These are phyloP conservation scores for Podaxis sp. DNA, from an alignment of 768 basidiomycete genomes.

Conservation along the genomic window DNA sequence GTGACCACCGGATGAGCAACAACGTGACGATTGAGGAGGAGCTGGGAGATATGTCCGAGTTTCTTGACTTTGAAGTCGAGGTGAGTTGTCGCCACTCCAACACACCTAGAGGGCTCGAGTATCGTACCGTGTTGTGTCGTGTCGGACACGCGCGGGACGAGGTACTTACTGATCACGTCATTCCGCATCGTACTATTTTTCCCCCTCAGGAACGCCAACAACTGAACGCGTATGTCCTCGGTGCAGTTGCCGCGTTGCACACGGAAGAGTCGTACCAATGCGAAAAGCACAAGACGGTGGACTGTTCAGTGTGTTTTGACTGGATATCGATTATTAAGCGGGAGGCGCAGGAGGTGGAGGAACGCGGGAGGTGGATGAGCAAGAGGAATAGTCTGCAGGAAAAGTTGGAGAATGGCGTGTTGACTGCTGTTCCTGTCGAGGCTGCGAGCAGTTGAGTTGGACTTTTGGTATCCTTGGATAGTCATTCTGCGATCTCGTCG, in stretches of 20 bases:
- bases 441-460: neutral
- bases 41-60: conserved; percentile 21
- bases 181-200: neutral
- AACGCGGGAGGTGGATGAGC: conserved; percentile 25
- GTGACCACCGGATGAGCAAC: conserved; percentile 34
- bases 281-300: conserved; percentile 25
- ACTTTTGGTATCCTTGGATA: neutral
- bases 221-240: conserved; percentile 14
- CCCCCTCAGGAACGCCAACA: conserved; percentile 16
- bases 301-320: conserved; percentile 35
- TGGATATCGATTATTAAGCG: conserved; percentile 32
- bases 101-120: no score
- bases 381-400: conserved; percentile 20
- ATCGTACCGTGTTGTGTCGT: no score
- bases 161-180: neutral
- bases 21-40: conserved; percentile 30
- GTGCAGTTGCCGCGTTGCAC: conserved; percentile 12
- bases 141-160: no score
- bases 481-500: neutral
- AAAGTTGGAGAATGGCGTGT: conserved; percentile 2
- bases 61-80: conserved; percentile 18
- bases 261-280: conserved; percentile 26
- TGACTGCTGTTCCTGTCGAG: neutral
- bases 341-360: conserved; percentile 24
- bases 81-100: conserved; percentile 2